A percentile compares a stretch with the other conserved stretches of the same genome.
These are phyloP conservation scores for Coffea eugenioides DNA, from an alignment of 257 asterid genomes.

Conservation along the genomic window DNA sequence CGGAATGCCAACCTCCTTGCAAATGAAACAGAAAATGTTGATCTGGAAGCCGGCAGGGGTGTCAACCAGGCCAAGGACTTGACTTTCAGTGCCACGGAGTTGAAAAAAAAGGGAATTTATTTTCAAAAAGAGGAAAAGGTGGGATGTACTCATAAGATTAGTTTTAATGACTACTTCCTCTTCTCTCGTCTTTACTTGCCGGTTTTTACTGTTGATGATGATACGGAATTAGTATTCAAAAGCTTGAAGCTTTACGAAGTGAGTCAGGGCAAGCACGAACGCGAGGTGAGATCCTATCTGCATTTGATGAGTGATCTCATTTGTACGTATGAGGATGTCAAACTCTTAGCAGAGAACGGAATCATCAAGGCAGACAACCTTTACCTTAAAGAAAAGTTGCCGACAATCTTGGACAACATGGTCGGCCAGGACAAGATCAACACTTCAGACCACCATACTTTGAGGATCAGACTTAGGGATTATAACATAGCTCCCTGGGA, in stretches of 20 bases:
- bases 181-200: conserved; percentile 21
- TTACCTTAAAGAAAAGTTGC: background rate
- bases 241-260: conserved; percentile 20
- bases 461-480: background rate
- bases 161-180: conserved; percentile 3
- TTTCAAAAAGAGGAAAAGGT: background rate
- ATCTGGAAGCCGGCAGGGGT: conserved; percentile 3
- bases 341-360: background rate
- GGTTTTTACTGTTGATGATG: background rate
- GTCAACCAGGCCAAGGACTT: background rate
- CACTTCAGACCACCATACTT: background rate
- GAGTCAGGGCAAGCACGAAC: background rate
- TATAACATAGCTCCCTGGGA: background rate
- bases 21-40: background rate
- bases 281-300: conserved; percentile 19
- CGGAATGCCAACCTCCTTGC: background rate
- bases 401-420: background rate
- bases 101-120: conserved; percentile 20
- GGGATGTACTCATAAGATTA: conserved; percentile 12
- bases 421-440: background rate
- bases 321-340: conserved; percentile 20
- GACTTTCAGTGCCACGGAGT: conserved; percentile 1
- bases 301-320: conserved; percentile 24
- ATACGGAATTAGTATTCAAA: conserved; percentile 8
- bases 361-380: conserved; percentile 2